Base-by-base conservation (phyloP, 202 grass and related monocot genomes). In the Cymbopogon flexuosus region DNA sequence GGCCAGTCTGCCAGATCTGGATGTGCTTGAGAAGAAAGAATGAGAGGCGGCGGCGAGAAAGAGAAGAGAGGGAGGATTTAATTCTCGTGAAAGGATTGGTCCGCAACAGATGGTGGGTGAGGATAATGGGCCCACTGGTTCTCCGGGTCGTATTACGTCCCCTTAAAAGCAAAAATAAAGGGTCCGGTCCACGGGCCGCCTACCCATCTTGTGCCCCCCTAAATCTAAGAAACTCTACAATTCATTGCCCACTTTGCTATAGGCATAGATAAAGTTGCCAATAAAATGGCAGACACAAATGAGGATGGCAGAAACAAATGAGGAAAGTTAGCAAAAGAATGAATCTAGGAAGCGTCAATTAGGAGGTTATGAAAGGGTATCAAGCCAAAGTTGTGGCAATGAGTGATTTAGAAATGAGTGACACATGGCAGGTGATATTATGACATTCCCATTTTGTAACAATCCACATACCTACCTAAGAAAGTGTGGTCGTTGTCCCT, bases 381-480 rank as follows among this genome's bases (percentile, higher is more conserved):
- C 3, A 8, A 37, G 12, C 27, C 60, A 54, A 37, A 79, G 35
- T 39, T 79, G n/a, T 36, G 2, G 10, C 30, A 15, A 65, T 51
- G 61, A 51, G 22, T 39, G 27, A 46, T 29, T 24, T 39, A 40
- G 35, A 58, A 73, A 69, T 18, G 14, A 30, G 47, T 11, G 14
- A 2, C 65, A 70, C 9, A n/a, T 70, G 34, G 29, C 2, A 59
- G 34, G 34, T 19, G 47, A 59, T 33, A 59, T 70, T 43, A 80
- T 57, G 64, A 40, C 77, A 69, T 68, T 34, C 35, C 57, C 19
- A 41, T 22, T 12, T 68, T 19, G 76, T 3, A 19, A 79, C 22
- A 36, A 79, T 68, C 30, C n/a, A 68, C 23, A 15, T 79, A 56
- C 49, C 43, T 39, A 79, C 19, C 29, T 52, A 79, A 8, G 42